Conservation (phyloP, 1,284 basidiomycete species). For the Ceratobasidium sp. region DNA sequence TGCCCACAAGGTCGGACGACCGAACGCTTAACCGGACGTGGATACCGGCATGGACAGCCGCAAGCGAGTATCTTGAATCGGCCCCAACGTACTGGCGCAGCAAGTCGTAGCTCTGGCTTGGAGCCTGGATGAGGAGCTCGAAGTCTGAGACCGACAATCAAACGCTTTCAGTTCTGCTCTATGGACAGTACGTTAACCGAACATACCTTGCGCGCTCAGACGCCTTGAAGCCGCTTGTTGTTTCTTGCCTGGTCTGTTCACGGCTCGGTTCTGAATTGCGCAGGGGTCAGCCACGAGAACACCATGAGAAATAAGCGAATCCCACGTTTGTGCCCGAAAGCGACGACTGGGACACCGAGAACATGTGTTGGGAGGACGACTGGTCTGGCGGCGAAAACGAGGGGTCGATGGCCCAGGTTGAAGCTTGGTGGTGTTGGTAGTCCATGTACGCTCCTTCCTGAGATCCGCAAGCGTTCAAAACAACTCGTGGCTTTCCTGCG, state of each 20-base stretch:
- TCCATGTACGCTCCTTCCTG: neutral
- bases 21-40: constrained; percentile 11
- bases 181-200: neutral
- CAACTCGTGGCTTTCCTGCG: neutral
- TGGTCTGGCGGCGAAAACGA: neutral
- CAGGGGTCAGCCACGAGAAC: constrained; percentile 6
- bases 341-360: neutral
- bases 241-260: neutral
- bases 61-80: constrained; percentile 32
- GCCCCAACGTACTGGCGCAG: constrained; percentile 26
- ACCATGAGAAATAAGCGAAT: neutral
- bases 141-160: neutral
- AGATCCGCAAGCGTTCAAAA: neutral
- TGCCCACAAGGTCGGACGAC: neutral
- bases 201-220: neutral
- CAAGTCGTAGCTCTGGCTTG: neutral
- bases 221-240: neutral
- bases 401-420: neutral
- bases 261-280: no score
- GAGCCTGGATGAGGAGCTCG: neutral
- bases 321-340: neutral
- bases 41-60: constrained; percentile 8
- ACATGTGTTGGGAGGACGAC: neutral
- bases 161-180: neutral
- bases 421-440: neutral